Conservation (phyloP, 176 grass and related monocot species). For the Bolboschoenus planiculmis region DNA sequence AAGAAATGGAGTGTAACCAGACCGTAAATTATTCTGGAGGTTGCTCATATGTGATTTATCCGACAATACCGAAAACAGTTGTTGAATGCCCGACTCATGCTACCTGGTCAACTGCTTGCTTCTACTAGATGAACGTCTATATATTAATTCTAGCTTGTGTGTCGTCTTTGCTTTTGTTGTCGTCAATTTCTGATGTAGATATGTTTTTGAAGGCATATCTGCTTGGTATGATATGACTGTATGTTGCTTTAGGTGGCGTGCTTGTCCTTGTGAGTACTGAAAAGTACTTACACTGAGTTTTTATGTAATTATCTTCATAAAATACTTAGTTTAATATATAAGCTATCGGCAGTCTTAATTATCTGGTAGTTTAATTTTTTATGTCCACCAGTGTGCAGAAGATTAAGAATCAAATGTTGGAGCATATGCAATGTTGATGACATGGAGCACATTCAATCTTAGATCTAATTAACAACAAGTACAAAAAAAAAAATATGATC, state of each 20-base stretch:
- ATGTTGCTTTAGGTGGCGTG: background rate
- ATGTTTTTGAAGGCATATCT: background rate
- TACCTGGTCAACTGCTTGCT: slow-evolving; percentile 10
- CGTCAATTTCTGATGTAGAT: slow-evolving; percentile 1
- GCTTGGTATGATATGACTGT: background rate
- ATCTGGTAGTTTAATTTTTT: background rate
- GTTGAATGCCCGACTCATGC: background rate
- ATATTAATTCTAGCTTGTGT: too few species aligned
- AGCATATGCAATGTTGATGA: background rate
- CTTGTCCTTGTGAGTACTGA: background rate
- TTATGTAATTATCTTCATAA: background rate
- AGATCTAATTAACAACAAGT: background rate
- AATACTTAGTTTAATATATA: background rate
- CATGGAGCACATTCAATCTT: background rate
- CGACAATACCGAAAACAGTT: background rate
- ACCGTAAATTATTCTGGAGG: background rate
- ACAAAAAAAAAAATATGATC: background rate
- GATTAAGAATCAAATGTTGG: background rate
- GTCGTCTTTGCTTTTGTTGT: background rate
- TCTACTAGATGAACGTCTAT: background rate
- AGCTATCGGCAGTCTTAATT: too few species aligned
- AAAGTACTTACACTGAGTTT: background rate
- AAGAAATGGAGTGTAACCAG: background rate
- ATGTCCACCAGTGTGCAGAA: background rate
- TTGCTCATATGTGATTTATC: background rate